These are phyloP conservation scores for Mortierella sp. DNA, from an alignment of 371 early-diverging fungal genomes.

Conservation along the genomic window DNA sequence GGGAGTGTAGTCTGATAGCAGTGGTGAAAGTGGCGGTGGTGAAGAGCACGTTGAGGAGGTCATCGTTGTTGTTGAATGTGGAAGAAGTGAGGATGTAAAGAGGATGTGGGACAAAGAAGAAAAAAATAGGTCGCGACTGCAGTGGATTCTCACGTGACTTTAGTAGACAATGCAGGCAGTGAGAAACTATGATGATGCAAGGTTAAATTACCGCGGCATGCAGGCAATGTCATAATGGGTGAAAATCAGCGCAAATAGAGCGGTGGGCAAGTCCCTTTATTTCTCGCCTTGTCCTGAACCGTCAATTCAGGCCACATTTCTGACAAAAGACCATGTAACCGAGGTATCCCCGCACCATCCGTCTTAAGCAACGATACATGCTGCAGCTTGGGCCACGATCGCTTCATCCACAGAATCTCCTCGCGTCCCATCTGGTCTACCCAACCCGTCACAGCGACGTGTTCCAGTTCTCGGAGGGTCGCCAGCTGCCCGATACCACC, in stretches of 20 bases:
- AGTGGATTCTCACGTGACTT: neutral
- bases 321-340: slow-evolving; percentile 17
- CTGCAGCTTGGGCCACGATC: slow-evolving; percentile 24
- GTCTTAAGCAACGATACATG: slow-evolving; percentile 27
- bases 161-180: too few species aligned
- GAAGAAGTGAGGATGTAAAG: neutral
- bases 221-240: neutral
- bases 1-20: neutral
- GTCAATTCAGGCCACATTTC: slow-evolving; percentile 22
- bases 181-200: too few species aligned
- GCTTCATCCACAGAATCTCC: slow-evolving; percentile 41
- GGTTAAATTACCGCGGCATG: too few species aligned
- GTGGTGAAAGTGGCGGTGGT: neutral
- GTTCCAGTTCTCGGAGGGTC: slow-evolving; percentile 22
- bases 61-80: neutral
- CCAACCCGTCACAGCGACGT: slow-evolving; percentile 40
- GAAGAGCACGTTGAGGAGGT: neutral
- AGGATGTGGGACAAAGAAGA: neutral
- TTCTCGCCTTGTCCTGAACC: slow-evolving; percentile 38
- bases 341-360: neutral
- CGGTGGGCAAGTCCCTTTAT: slow-evolving; percentile 20
- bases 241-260: slow-evolving; percentile 7
- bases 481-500: slow-evolving; percentile 21
- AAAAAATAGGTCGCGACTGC: neutral
- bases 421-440: slow-evolving; percentile 26